Base-by-base conservation (phyloP, 345 rosid genomes). In the Mangifera indica region DNA sequence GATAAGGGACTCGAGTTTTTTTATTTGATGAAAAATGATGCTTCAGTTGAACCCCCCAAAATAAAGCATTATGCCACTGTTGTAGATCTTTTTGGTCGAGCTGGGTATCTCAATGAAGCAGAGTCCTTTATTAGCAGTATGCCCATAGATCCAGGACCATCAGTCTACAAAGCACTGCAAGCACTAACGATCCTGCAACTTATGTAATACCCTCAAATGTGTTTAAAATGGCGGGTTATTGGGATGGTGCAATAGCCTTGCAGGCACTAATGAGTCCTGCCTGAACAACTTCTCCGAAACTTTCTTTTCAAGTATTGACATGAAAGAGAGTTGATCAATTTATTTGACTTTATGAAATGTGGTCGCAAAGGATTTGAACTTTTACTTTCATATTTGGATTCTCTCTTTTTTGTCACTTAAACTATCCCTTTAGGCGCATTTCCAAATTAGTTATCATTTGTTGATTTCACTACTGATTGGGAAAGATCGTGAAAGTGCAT, bases 1-100 rank as follows among this genome's bases (percentile, higher is more conserved):
- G 74, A 80, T 10, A 73, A 80, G 67, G 85, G 85, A 44, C 79
- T 82, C 2, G 68, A 76, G 54, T 84, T 76, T 64, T 82, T 84
- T 62, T 24, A 78, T 34, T 12, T 64, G 75, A 70, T 82, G 73
- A 57, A 21, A 62, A 71, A 21, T 18, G 66, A 72, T 55, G 46
- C 57, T 12, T 66, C 52, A 15, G 34, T 60, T 9, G 78, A 74
- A 65, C 74, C 77, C 29, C 82, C 66, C 4, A 64, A 62, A 44
- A 69, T 59, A 56, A 79, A 84, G 77, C 87, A 80, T 70, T 76
- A 80, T 52, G 79, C 82, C 51, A 46, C 63, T 18, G 48, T 80
- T 64, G 84, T 83, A n/a, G 75, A 73, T 78, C 75, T 80, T 46
- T 71, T 82, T 44, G 78, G 79, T 69, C 69, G 84, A 58, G 84